Conservation (phyloP, 192 early-diverging fungal species). For the Coemansia sp. region DNA sequence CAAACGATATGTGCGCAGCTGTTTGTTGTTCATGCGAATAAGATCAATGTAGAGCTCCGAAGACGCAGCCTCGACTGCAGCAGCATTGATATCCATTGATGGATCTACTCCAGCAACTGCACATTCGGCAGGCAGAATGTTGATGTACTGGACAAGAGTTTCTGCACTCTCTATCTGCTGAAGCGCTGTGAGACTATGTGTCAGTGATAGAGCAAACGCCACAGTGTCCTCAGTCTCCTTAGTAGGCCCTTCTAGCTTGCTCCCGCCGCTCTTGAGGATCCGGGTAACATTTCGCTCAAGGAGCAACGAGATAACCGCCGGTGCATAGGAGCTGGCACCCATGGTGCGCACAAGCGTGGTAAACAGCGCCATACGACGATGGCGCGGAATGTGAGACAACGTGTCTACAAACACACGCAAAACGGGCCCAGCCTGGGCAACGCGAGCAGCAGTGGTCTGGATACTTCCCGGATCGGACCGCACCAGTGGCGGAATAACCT, state of each 20-base stretch:
- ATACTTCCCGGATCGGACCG: not conserved
- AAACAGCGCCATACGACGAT: slow-evolving; percentile 87
- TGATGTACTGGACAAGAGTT: slow-evolving; percentile 59
- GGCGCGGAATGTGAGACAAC: slow-evolving; percentile 87
- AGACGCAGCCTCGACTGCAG: not conserved
- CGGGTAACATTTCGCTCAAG: slow-evolving; percentile 69
- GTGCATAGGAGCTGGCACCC: slow-evolving; percentile 73
- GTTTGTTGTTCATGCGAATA: slow-evolving; percentile 20
- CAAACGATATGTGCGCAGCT: slow-evolving; percentile 47
- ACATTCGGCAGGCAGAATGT: slow-evolving; percentile 58
- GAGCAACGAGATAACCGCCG: slow-evolving; percentile 69
- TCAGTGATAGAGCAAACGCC: slow-evolving; percentile 75
- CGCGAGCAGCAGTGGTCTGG: slow-evolving; percentile 15
- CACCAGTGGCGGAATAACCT: slow-evolving; percentile 79
- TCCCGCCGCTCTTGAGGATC: slow-evolving; percentile 15
- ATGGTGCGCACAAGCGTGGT: slow-evolving; percentile 77
- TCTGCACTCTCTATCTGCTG: slow-evolving; percentile 69
- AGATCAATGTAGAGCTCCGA: slow-evolving; percentile 22
- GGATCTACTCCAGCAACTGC: not conserved
- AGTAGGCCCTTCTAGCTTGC: slow-evolving; percentile 39
- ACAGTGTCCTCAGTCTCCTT: slow-evolving; percentile 64
- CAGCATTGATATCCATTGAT: slow-evolving; percentile 1
- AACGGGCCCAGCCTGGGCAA: slow-evolving; percentile 68
- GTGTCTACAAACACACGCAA: slow-evolving; percentile 91
- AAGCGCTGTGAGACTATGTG: slow-evolving; percentile 64